Evolutionary conservation across 768 basidiomycete species (phyloP).

Genomic region (Panaeolus cyanescens): DNA sequence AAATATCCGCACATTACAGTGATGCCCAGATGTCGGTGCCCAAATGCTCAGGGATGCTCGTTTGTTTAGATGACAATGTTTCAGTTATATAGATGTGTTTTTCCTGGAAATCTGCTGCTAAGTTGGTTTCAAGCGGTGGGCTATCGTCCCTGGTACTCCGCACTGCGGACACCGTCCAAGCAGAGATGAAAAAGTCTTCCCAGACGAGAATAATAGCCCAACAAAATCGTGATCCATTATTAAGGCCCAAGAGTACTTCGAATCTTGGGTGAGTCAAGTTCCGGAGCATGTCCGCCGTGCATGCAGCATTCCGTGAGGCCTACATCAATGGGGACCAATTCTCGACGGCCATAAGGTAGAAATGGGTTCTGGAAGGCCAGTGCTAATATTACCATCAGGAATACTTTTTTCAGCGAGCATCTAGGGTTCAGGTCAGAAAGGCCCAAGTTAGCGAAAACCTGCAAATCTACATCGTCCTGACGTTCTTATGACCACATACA

Average conservation of each 20-base stretch:
- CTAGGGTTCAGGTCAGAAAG: neutral
- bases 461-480: neutral
- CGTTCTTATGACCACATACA: neutral
- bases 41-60: neutral
- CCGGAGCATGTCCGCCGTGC: neutral
- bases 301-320: neutral
- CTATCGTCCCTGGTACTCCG: constrained; percentile 2
- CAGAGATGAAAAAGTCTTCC: neutral
- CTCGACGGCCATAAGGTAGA: neutral
- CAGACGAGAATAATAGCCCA: neutral
- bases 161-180: neutral
- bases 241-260: neutral
- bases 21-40: neutral
- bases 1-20: neutral
- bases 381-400: neutral
- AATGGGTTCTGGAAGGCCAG: neutral
- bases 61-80: neutral
- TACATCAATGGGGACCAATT: neutral
- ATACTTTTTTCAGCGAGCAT: neutral
- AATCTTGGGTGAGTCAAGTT: neutral
- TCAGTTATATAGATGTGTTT: neutral
- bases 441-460: neutral
- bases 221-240: neutral
- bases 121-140: neutral
- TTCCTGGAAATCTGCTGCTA: neutral